phyloP scores from a whole-genome alignment of 441 rosid species.

The Erysimum cheiri region DNA sequence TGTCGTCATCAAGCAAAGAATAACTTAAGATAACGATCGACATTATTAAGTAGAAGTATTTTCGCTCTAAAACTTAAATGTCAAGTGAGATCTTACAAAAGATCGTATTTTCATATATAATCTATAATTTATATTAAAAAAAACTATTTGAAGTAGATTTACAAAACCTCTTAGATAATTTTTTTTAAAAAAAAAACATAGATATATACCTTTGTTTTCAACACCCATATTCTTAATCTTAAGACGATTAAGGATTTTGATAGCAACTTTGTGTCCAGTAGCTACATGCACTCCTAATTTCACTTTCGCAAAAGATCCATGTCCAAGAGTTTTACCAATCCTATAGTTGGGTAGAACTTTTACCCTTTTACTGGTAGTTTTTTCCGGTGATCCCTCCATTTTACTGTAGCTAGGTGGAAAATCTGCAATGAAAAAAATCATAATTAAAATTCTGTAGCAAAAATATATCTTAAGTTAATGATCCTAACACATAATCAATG shows the following conservation, averaged over 20 bases:
- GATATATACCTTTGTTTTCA: not conserved
- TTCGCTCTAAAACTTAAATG: too few relatives aligned
- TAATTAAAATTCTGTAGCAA: not conserved
- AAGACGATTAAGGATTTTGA: conserved; percentile 54
- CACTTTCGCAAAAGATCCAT: conserved; percentile 90
- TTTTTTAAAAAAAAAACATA: not conserved
- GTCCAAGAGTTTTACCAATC: conserved; percentile 86
- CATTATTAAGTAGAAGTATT: too few relatives aligned
- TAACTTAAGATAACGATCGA: too few relatives aligned
- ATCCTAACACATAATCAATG: not conserved
- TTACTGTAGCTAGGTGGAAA: not conserved
- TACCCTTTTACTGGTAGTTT: conserved; percentile 50
- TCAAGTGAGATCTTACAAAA: too few relatives aligned
- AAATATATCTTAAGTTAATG: not conserved
- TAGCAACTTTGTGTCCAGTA: conserved; percentile 91
- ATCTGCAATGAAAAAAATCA: conserved; percentile 7
- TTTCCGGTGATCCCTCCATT: conserved; percentile 65
- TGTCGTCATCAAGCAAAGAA: too few relatives aligned
- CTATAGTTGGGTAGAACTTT: conserved; percentile 65
- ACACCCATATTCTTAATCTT: not conserved
- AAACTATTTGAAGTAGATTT: too few relatives aligned
- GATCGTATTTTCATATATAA: too few relatives aligned
- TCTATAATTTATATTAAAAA: too few relatives aligned
- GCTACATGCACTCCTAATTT: conserved; percentile 79
- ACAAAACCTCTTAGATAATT: too few relatives aligned